phyloP scores from a whole-genome alignment of 2,329 filamentous ascomycete genomes.

The Elsinoe australis region DNA sequence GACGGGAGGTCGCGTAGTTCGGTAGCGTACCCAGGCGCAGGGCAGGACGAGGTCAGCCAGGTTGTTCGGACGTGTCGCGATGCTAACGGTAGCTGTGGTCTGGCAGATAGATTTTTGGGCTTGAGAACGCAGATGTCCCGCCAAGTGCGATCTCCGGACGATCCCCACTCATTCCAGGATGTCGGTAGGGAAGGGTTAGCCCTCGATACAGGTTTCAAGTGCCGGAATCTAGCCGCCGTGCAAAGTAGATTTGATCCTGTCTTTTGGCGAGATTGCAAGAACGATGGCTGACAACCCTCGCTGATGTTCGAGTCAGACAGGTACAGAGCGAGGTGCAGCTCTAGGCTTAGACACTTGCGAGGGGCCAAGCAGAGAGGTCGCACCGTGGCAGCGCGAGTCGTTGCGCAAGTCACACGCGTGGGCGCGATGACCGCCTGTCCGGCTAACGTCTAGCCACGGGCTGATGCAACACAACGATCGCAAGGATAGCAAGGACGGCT shows the following conservation, averaged over 20 bases:
- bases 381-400: constrained; percentile 5
- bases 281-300: neutral
- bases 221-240: constrained; percentile 13
- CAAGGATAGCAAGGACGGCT: neutral
- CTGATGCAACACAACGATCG: neutral
- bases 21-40: constrained; percentile 5
- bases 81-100: constrained; percentile 12
- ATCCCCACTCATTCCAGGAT: constrained; percentile 18
- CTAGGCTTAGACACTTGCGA: neutral
- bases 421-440: neutral
- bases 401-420: constrained; percentile 14
- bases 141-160: constrained; percentile 16
- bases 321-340: constrained; percentile 2
- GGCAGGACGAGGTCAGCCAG: constrained; percentile 7
- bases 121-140: constrained; percentile 14
- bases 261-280: constrained; percentile 13
- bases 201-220: constrained; percentile 15
- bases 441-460: neutral
- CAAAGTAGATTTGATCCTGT: constrained; percentile 13
- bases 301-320: constrained; percentile 9
- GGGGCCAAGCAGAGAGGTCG: constrained; percentile 10
- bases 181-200: constrained; percentile 10
- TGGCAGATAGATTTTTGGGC: constrained; percentile 13
- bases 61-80: constrained; percentile 14
- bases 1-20: neutral